phyloP scores from a whole-genome alignment of 2,329 filamentous ascomycete species.

The Tolypocladium tropicale region DNA sequence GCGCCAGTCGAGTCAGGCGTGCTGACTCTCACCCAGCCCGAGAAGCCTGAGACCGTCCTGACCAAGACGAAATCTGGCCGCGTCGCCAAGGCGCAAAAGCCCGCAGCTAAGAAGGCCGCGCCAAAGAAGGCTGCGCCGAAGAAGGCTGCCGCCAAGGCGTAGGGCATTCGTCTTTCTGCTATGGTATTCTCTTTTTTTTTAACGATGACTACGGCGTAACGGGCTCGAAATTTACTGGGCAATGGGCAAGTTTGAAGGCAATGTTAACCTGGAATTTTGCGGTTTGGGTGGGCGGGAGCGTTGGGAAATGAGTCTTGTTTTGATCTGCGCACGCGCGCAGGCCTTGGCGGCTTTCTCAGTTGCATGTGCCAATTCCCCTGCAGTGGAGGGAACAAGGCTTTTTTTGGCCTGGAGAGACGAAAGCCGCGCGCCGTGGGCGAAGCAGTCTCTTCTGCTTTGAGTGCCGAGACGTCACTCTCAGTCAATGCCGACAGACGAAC shows the following conservation, averaged over 20 bases:
- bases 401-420: neutral
- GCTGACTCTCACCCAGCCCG: conserved; percentile 30
- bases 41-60: conserved; percentile 56
- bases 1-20: neutral
- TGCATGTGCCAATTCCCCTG: conserved; percentile 3
- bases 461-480: neutral
- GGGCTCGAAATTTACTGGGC: conserved; percentile 13
- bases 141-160: conserved; percentile 32
- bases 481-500: neutral
- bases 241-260: conserved; percentile 5
- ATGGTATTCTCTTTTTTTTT: conserved; percentile 18
- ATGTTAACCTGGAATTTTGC: conserved; percentile 7
- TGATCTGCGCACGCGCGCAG: conserved; percentile 9
- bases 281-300: conserved; percentile 9
- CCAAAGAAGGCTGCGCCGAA: conserved; percentile 34
- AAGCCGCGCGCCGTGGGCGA: neutral
- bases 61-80: conserved; percentile 81
- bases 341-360: conserved; percentile 6
- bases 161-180: conserved; percentile 8
- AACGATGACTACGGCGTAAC: conserved; percentile 27
- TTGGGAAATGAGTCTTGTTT: conserved; percentile 10
- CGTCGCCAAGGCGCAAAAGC: conserved; percentile 57
- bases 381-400: neutral
- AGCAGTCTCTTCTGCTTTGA: neutral
- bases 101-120: conserved; percentile 34